Conservation (phyloP, 1,284 basidiomycete species). For the Cutaneotrichosporon mucoides region DNA sequence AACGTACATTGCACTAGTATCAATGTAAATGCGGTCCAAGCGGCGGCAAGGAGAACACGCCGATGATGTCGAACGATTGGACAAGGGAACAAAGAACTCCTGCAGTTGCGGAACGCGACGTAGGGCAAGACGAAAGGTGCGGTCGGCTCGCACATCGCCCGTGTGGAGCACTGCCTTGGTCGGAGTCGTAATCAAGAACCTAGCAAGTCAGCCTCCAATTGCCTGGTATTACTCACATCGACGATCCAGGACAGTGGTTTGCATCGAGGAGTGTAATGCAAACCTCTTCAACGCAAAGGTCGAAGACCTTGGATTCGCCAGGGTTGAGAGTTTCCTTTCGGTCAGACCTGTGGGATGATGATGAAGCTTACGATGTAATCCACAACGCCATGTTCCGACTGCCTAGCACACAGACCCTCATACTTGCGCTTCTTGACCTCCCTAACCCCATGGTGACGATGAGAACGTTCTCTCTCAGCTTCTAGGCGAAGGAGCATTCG, state of each 20-base stretch:
- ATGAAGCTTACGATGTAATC: conserved; percentile 30
- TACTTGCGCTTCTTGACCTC: conserved; percentile 58
- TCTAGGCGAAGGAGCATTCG: conserved; percentile 74
- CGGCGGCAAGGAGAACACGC: not conserved
- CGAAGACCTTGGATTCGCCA: conserved; percentile 57
- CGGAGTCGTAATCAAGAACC: conserved; percentile 79
- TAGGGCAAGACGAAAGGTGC: conserved; percentile 66
- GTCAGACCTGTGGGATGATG: too few species aligned
- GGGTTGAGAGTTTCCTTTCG: conserved; percentile 32
- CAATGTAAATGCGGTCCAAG: conserved; percentile 78
- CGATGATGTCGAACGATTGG: not conserved
- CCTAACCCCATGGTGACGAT: conserved; percentile 55
- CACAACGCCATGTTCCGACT: conserved; percentile 20
- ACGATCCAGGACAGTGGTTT: conserved; percentile 89
- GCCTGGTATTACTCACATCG: conserved; percentile 60
- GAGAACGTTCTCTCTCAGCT: conserved; percentile 59
- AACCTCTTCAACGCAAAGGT: conserved; percentile 54
- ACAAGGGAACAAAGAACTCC: conserved; percentile 57
- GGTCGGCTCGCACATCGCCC: conserved; percentile 84
- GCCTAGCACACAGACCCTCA: not conserved
- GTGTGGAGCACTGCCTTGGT: conserved; percentile 77
- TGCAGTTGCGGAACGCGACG: conserved; percentile 64
- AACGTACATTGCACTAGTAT: conserved; percentile 57
- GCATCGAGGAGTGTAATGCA: conserved; percentile 79
- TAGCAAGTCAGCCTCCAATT: conserved; percentile 38